A percentile compares a stretch with the other conserved stretches of the same genome.
phyloP scores from a whole-genome alignment of 1,284 basidiomycete species.

The Boletus sp. region DNA sequence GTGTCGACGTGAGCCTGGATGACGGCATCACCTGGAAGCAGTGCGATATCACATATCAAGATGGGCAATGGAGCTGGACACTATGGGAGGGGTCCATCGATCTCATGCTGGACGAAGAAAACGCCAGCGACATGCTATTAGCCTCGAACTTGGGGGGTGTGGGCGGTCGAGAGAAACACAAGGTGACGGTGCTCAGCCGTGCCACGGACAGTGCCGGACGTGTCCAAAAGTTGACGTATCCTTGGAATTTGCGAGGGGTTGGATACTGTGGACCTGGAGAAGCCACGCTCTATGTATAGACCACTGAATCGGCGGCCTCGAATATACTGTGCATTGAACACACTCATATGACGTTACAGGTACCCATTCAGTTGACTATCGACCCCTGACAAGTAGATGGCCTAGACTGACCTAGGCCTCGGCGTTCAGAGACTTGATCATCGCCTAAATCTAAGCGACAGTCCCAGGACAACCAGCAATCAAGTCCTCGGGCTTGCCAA shows the following conservation, averaged over 20 bases:
- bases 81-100: conserved; percentile 53
- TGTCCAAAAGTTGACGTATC: conserved; percentile 30
- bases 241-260: conserved; percentile 43
- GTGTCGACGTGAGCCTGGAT: conserved; percentile 52
- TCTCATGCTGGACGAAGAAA: conserved; percentile 31
- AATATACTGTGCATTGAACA: background rate
- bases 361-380: too few species aligned
- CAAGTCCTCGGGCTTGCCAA: too few species aligned
- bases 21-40: conserved; percentile 49
- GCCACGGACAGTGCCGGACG: conserved; percentile 33
- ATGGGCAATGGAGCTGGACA: conserved; percentile 67
- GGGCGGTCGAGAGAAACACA: conserved; percentile 9
- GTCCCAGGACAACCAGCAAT: too few species aligned
- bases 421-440: too few species aligned
- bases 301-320: background rate
- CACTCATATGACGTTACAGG: too few species aligned
- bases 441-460: too few species aligned
- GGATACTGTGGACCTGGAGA: conserved; percentile 33
- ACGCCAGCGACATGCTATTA: background rate
- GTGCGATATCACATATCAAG: conserved; percentile 54
- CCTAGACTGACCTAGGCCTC: too few species aligned
- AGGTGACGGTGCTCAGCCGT: conserved; percentile 32
- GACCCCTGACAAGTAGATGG: too few species aligned
- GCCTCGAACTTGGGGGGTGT: conserved; percentile 18
- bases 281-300: conserved; percentile 16